Evolutionary conservation across 2,329 filamentous ascomycete species (phyloP), one percentile per base, ranked within the genome.

Genomic region (Neodidymelliopsis sp.): DNA sequence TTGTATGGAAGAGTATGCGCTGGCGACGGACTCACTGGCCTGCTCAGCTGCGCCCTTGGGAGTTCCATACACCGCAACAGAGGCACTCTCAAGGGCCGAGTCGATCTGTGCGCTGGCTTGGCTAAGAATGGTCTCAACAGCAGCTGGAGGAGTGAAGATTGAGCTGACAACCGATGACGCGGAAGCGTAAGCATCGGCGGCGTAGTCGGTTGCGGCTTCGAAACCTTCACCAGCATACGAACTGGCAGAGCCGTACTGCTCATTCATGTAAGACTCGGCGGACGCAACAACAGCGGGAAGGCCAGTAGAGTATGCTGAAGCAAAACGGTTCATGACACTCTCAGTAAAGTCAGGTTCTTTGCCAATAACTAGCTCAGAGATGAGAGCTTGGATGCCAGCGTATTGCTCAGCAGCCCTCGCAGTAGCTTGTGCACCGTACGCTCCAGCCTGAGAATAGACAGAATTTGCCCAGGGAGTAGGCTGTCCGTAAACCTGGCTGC

Each of bases 291-390:
- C 76, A 0, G 79, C 84, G 0, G 84, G 79, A 2, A 82, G 75
- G 1, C 85, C 87, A 0, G 85, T 89, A 18, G 84, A 83, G 64
- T 93, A 94, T 0, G 85, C 88, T 3, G 82, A 86, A 46, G 84
- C 83, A 10, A 96, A 79, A 40, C 88, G 83, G 41, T 78, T 84
- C 73, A 91, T 84, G 3, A 93, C 87, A 50, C 88, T 91, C 65
- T 95, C 89, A 0, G 87, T 91, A 63, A 91, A 95, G 11, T 86
- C 84, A 0, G 89, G 86, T 67, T 95, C 90, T 69, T 87, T 90
- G 42, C 89, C 91, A 29, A 81, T 75, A 11, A 96, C 78, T 1
- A 95, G 77, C 70, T 95, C 90, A 1, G 87, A 88, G 11, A 96
- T 81, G 2, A 94, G 80, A 10, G 82, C 83, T 66, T 86, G 85